phyloP scores from a whole-genome alignment of 2,329 filamentous ascomycete species.

The Esteya vermicola region DNA sequence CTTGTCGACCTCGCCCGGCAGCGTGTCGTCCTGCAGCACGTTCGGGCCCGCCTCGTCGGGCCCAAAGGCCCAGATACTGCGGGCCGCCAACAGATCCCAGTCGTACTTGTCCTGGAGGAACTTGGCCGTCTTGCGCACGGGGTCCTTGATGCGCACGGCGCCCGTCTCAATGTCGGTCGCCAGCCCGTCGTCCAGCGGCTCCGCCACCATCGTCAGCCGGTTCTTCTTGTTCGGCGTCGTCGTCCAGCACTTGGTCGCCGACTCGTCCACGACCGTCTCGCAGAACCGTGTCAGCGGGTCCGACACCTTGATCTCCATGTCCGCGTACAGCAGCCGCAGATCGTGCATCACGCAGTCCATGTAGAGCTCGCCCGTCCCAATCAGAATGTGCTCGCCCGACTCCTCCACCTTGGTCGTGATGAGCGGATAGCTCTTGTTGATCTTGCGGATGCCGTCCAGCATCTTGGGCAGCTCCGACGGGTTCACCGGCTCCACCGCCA shows the following conservation, averaged over 20 bases:
- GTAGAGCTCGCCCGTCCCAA: slow-evolving; percentile 96
- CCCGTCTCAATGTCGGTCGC: slow-evolving; percentile 88
- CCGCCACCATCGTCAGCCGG: slow-evolving; percentile 96
- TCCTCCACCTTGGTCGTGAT: slow-evolving; percentile 97
- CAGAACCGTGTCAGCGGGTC: slow-evolving; percentile 96
- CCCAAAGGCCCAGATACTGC: slow-evolving; percentile 97
- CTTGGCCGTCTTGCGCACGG: slow-evolving; percentile 82
- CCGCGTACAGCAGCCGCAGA: slow-evolving; percentile 80
- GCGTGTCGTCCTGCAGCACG: slow-evolving; percentile 89
- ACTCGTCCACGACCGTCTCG: slow-evolving; percentile 94
- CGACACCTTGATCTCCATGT: slow-evolving; percentile 99
- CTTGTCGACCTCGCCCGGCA: slow-evolving; percentile 89
- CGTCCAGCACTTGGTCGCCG: slow-evolving; percentile 94
- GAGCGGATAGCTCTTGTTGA: slow-evolving; percentile 95
- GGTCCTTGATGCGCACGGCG: slow-evolving; percentile 81
- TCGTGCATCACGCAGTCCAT: slow-evolving; percentile 99
- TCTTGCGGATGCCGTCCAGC: slow-evolving; percentile 88
- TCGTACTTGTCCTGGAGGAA: slow-evolving; percentile 97
- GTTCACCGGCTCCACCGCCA: slow-evolving; percentile 95
- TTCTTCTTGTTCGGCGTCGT: slow-evolving; percentile 99
- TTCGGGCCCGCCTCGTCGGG: slow-evolving; percentile 92
- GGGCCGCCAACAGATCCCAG: slow-evolving; percentile 85
- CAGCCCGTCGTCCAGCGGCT: slow-evolving; percentile 88
- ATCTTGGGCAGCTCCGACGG: slow-evolving; percentile 97
- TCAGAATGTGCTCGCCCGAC: slow-evolving; percentile 86